Base-by-base conservation (phyloP, 2,329 filamentous ascomycete species). In the Ophiocordyceps camponoti-saundersi region DNA sequence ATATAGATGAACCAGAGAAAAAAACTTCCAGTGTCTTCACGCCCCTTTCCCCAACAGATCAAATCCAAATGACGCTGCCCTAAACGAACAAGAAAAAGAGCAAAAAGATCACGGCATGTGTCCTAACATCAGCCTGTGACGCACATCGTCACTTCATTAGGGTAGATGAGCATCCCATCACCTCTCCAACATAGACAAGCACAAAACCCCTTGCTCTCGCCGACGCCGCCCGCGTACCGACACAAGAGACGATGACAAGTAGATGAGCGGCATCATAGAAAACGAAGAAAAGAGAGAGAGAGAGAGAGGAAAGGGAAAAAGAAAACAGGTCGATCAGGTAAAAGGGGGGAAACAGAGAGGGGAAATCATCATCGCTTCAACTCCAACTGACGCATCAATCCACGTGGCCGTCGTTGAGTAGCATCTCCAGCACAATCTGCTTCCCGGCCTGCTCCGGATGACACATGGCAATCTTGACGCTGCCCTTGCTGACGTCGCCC, bases 401-500 rank as follows among this genome's bases (percentile, higher is more conserved):
- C 47, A 64, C 62, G 52, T 90, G 83, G 6, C 86, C 89, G 57
- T 94, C 85, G 61, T 96, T 96, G 55, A 96, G 74, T 53, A 95
- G 67, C 73, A 98, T 73, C 67, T 98, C 92, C 52, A 96, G 70
- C 52, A 98, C 80, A 53, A 98, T 80, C 68, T 95, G 89, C 58
- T 80, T 82, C 46, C 84, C 80, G 49, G 86, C 77, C 52, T 84
- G 72, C 65, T 94, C 85, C 0, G 92, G 92, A 67, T 98, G 92
- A 58, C 87, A 85, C 85, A 98, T 89, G 56, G 82, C 83, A 55
- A 98, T 78, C 75, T 98, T 98, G 57, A 96, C 82, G 1, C 85
- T 94, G 47, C 85, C 77, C 53, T 80, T 77, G 40, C 72, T 73
- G 49, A 67, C 70, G 47, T 69, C 67, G 45, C 55, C 67, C 48